Conservation (phyloP, 768 basidiomycete species). For the Lepiota subincarnata region DNA sequence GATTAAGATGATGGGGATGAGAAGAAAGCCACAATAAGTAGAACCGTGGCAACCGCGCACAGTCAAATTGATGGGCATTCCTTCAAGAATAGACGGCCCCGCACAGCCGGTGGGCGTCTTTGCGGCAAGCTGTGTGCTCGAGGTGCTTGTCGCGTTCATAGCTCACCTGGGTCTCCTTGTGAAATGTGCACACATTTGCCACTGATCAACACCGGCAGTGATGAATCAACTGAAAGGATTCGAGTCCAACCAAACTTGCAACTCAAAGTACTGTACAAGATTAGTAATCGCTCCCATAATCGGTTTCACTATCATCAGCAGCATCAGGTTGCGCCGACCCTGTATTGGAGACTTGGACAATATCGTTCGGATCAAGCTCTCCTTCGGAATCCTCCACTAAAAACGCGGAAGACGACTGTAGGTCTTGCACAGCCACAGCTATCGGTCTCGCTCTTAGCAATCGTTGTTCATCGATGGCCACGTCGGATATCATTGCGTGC, state of each 20-base stretch:
- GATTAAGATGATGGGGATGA: background rate
- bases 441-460: slow-evolving; percentile 11
- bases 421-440: background rate
- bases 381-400: slow-evolving; percentile 23
- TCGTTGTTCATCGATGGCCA: slow-evolving; percentile 43
- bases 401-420: background rate
- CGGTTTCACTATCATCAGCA: slow-evolving; percentile 19
- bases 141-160: too few relatives aligned
- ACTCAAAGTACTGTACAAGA: too few relatives aligned
- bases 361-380: slow-evolving; percentile 29
- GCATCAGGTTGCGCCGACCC: background rate
- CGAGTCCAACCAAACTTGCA: too few relatives aligned
- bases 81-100: background rate
- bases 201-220: too few relatives aligned
- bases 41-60: slow-evolving; percentile 1
- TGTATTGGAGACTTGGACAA: slow-evolving; percentile 12
- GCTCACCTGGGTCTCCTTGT: too few relatives aligned
- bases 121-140: too few relatives aligned
- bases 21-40: background rate
- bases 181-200: too few relatives aligned
- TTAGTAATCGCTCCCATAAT: slow-evolving; percentile 16
- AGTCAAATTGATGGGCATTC: background rate
- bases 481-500: slow-evolving; percentile 42
- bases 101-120: background rate
- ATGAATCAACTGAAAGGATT: too few relatives aligned